Conservation (phyloP, 352 stramenopile genomes). For the Globisporangium camurandrum region DNA sequence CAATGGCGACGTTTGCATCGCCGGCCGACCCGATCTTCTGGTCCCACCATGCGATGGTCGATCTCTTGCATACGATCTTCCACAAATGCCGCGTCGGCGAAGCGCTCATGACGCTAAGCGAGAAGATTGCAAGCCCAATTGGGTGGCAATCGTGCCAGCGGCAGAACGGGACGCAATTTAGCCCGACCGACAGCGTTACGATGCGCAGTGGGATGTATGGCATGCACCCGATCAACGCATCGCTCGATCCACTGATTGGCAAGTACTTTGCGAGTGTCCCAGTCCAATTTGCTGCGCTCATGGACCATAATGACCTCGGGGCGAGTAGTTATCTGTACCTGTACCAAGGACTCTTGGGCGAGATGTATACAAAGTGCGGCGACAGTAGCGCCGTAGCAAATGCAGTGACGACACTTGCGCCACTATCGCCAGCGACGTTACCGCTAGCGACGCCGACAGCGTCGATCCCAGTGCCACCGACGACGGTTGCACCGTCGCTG, state of each 20-base stretch:
- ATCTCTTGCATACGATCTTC: conserved; percentile 46
- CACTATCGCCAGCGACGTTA: neutral
- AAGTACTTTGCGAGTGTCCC: conserved; percentile 55
- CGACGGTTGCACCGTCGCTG: too few species aligned
- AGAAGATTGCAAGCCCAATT: conserved; percentile 19
- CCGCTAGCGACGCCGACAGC: neutral
- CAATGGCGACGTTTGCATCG: conserved; percentile 41
- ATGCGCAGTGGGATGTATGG: conserved; percentile 27
- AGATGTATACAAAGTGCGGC: conserved; percentile 12
- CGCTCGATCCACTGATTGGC: conserved; percentile 13
- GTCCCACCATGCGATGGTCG: conserved; percentile 39
- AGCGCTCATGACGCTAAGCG: conserved; percentile 14
- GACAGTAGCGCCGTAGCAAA: neutral
- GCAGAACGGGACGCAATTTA: conserved; percentile 5
- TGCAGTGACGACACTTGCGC: neutral
- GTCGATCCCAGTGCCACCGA: neutral
- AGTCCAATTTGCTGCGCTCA: conserved; percentile 4
- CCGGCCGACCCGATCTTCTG: conserved; percentile 56
- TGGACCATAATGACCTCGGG: conserved; percentile 11
- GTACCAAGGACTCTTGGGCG: conserved; percentile 4
- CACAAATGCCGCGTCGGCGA: conserved; percentile 36
- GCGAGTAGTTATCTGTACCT: conserved; percentile 11
- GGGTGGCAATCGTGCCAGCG: conserved; percentile 12
- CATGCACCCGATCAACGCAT: conserved; percentile 12
- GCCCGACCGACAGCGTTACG: conserved; percentile 7